A percentile compares a stretch with the other conserved stretches of the same genome.
Conservation (phyloP, 179 eudicot species). For the Sideroxylon spinosum region DNA sequence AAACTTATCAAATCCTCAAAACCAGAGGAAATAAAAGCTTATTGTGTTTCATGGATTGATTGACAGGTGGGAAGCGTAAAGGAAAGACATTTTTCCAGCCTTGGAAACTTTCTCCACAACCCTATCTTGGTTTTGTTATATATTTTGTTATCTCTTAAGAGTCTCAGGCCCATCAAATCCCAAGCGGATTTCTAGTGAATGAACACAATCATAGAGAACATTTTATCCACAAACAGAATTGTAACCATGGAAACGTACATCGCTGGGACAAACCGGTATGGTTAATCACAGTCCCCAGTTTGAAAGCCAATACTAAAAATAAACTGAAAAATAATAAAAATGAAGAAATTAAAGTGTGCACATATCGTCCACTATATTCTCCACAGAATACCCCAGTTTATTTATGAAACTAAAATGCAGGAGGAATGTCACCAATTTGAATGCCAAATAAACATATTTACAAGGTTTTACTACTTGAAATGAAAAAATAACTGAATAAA, state of each 20-base stretch:
- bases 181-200: not conserved
- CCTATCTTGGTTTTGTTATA: not conserved
- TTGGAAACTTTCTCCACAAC: too few species aligned
- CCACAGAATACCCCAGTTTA: too few species aligned
- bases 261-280: not conserved
- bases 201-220: not conserved
- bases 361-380: not conserved
- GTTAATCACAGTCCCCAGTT: not conserved
- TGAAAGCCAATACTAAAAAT: not conserved
- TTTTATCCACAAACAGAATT: not conserved
- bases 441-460: not conserved
- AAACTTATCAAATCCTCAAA: too few species aligned
- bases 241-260: not conserved
- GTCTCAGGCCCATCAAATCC: not conserved
- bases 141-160: too few species aligned
- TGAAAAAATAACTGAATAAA: not conserved
- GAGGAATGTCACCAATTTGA: not conserved
- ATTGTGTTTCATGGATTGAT: too few species aligned
- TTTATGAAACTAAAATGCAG: too few species aligned
- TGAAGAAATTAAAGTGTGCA: not conserved
- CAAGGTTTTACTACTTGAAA: not conserved
- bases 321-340: not conserved
- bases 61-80: too few species aligned
- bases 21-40: too few species aligned
- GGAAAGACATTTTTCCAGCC: too few species aligned